Base-by-base conservation (phyloP, 257 asterid species). In the Cruciata laevipes region DNA sequence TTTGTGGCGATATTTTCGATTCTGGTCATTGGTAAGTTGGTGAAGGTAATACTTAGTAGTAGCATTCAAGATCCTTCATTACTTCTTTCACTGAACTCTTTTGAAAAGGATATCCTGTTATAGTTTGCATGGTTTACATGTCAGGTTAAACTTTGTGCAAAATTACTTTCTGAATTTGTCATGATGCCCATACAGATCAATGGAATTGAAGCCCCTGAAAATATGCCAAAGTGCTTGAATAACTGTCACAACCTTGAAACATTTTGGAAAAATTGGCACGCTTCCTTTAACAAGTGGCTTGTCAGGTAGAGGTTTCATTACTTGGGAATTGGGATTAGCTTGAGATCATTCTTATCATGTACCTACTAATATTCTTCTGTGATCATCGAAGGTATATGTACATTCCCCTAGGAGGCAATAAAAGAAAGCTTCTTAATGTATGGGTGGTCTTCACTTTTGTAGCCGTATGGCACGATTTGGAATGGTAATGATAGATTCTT, bases 231-330 rank as follows among this genome's bases (percentile, higher is more conserved):
- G 79, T 93, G 97, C 74, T 68, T 93, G 75, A 93, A 93, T 84
- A 93, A 93, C 73, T 93, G 97, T 82, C 78, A 93, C 86, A 93
- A 78, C 81, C 81, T 93, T 80, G 97, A 88, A 74, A 88, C 87
- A 63, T 93, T 93, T 77, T 93, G 96, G 99, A 93, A 87, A 83
- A 93, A 85, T 69, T 93, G 97, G 99, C 99, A 93, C 82, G 97
- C 97, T 69, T 93, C 99, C 20, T 93, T 83, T 82, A 93, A 93
- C 90, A 90, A 84, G 76, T 93, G 99, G 99, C 99, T 93, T 60
- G 99, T 93, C 72, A 88, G 97, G 98, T 87, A 78, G 74, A 66
- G 17, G 37, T 51, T 55, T 47, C 38, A 58, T 55, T 32, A 13
- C 61, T 47, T 62, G 17, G 1, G 4, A 13, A 53, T 47, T 62